Evolutionary conservation across 192 early-diverging fungal genomes (phyloP).

Genomic region (Rhizophagus prolifer): DNA sequence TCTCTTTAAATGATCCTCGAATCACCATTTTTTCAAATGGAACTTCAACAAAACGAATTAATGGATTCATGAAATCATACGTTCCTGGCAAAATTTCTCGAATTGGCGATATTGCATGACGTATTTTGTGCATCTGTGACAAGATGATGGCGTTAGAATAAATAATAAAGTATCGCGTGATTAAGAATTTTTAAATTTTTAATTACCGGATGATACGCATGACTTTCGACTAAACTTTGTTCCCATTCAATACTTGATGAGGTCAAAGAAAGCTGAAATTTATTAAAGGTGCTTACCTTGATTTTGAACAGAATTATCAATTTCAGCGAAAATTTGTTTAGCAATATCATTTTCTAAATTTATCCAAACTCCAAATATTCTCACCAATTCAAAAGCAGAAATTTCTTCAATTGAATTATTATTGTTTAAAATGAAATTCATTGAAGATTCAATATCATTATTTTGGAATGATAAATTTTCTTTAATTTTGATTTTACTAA

Average conservation of each 20-base stretch:
- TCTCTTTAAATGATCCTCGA: slow-evolving; percentile 48
- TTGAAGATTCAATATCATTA: not conserved
- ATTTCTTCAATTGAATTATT: slow-evolving; percentile 24
- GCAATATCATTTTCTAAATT: slow-evolving; percentile 36
- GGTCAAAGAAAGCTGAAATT: slow-evolving; percentile 31
- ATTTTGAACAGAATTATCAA: slow-evolving; percentile 53
- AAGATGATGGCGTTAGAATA: no score
- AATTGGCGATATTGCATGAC: slow-evolving; percentile 57
- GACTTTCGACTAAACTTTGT: slow-evolving; percentile 63
- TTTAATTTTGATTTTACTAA: slow-evolving; percentile 14
- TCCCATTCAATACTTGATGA: slow-evolving; percentile 63
- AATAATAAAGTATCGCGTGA: not conserved
- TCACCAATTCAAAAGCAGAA: slow-evolving; percentile 44
- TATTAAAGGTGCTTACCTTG: slow-evolving; percentile 46
- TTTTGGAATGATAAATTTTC: not conserved
- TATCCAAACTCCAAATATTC: slow-evolving; percentile 44
- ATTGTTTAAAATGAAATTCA: not conserved
- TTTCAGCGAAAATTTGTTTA: slow-evolving; percentile 45
- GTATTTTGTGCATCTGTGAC: slow-evolving; percentile 58
- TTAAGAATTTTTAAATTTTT: no score
- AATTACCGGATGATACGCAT: slow-evolving; percentile 63
- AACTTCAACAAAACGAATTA: slow-evolving; percentile 50
- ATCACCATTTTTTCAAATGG: slow-evolving; percentile 44
- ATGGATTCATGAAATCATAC: slow-evolving; percentile 41
- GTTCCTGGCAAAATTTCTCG: slow-evolving; percentile 40